These are phyloP conservation scores for Penicillium sp. DNA, from an alignment of 2,329 filamentous ascomycete species.

Conservation along the genomic window DNA sequence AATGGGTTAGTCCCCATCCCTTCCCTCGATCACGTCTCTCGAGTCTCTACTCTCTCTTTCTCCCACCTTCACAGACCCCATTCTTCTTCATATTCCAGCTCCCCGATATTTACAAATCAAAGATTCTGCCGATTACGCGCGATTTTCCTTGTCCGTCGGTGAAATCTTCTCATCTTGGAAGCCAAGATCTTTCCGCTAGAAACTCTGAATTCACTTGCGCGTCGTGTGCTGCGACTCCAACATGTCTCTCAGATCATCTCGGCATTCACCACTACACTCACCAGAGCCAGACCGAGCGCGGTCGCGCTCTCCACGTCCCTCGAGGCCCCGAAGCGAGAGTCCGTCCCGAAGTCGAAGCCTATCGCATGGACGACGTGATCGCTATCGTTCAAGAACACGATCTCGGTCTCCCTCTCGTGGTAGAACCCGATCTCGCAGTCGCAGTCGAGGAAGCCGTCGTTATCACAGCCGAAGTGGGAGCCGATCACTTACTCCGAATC, in stretches of 20 bases:
- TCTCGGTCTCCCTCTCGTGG: slow-evolving; percentile 31
- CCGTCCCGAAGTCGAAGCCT: slow-evolving; percentile 29
- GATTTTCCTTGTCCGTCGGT: not conserved
- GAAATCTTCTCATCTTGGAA: not conserved
- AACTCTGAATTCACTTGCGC: not conserved
- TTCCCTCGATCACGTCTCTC: not conserved
- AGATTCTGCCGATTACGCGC: too few relatives aligned
- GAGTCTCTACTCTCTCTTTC: not conserved
- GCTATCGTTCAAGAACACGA: slow-evolving; percentile 25
- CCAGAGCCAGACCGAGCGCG: slow-evolving; percentile 22
- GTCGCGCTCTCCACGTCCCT: slow-evolving; percentile 32
- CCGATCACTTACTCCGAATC: slow-evolving; percentile 28
- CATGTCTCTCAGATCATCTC: slow-evolving; percentile 30
- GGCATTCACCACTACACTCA: slow-evolving; percentile 30
- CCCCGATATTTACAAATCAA: too few relatives aligned
- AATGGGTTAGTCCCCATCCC: slow-evolving; percentile 14
- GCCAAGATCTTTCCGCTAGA: not conserved
- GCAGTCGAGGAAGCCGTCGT: slow-evolving; percentile 40
- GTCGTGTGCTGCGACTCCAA: not conserved
- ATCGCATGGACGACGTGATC: slow-evolving; percentile 28
- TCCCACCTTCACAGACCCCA: too few relatives aligned
- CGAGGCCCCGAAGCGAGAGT: slow-evolving; percentile 34
- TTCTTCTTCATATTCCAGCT: too few relatives aligned
- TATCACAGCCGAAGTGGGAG: slow-evolving; percentile 36
- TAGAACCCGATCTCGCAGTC: slow-evolving; percentile 34